Conservation (phyloP, 352 stramenopile species). For the Aphanomyces euteiches region DNA sequence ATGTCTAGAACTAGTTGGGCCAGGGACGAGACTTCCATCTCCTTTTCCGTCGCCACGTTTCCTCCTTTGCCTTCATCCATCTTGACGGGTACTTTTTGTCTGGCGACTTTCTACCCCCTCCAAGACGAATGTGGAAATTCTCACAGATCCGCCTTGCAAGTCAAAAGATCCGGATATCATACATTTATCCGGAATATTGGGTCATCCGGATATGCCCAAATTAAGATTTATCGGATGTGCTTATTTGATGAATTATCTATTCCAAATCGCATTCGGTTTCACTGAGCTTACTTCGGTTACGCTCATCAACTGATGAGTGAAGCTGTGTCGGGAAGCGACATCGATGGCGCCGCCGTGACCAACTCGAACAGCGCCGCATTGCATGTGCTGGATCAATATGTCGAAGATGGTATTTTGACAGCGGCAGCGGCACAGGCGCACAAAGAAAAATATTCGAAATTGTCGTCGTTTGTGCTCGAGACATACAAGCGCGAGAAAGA, state of each 20-base stretch:
- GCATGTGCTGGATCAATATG: constrained; percentile 77
- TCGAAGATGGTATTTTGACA: constrained; percentile 78
- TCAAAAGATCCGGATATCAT: too few species aligned
- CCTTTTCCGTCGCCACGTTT: background rate
- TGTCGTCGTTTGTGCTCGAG: constrained; percentile 64
- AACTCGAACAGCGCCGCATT: constrained; percentile 45
- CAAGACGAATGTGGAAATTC: too few species aligned
- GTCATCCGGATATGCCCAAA: too few species aligned
- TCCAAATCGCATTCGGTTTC: background rate
- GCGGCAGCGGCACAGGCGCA: constrained; percentile 73
- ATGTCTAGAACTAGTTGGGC: constrained; percentile 28
- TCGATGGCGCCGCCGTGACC: constrained; percentile 12
- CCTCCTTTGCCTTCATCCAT: constrained; percentile 23
- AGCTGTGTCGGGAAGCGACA: background rate
- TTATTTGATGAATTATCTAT: too few species aligned
- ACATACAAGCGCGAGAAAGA: constrained; percentile 82
- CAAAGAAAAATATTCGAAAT: constrained; percentile 72
- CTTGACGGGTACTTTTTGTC: background rate
- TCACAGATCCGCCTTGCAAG: too few species aligned
- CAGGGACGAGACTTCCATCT: constrained; percentile 23
- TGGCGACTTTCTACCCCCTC: too few species aligned
- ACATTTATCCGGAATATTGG: too few species aligned
- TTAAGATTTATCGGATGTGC: too few species aligned
- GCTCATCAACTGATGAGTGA: constrained; percentile 7
- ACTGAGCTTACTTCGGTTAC: background rate